These are phyloP conservation scores for Erodium moschatum DNA, from an alignment of 441 rosid species.

Conservation along the genomic window DNA sequence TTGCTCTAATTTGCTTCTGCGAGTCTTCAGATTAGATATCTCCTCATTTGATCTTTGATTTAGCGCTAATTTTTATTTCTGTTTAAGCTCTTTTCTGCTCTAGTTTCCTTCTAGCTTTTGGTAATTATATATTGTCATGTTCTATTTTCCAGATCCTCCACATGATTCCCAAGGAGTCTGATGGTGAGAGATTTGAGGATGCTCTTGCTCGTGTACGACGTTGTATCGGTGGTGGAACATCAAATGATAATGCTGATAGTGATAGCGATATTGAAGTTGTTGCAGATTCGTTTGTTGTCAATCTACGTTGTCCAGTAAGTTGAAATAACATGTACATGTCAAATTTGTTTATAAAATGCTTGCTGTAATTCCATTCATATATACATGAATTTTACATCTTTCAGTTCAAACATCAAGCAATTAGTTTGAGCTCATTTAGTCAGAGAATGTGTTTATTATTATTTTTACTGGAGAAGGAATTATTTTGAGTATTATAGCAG, in stretches of 20 bases:
- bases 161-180: conserved; percentile 74
- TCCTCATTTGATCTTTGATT: background rate
- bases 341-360: conserved; percentile 8
- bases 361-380: background rate
- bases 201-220: conserved; percentile 87
- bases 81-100: background rate
- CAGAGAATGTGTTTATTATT: background rate
- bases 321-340: background rate
- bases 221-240: conserved; percentile 79
- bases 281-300: conserved; percentile 70
- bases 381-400: background rate
- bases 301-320: conserved; percentile 96
- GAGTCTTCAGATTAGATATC: background rate
- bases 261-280: conserved; percentile 98
- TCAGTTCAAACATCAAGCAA: background rate
- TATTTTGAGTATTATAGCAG: background rate
- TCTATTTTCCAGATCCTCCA: conserved; percentile 52
- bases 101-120: conserved; percentile 1
- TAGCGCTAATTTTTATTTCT: background rate
- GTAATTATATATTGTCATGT: conserved; percentile 13
- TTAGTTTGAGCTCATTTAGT: background rate
- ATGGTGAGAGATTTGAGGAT: conserved; percentile 75
- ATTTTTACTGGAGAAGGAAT: no score
- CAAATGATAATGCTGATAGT: conserved; percentile 72
- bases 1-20: background rate